phyloP scores from a whole-genome alignment of 164 flowering plant genomes.

The Piper betle region DNA sequence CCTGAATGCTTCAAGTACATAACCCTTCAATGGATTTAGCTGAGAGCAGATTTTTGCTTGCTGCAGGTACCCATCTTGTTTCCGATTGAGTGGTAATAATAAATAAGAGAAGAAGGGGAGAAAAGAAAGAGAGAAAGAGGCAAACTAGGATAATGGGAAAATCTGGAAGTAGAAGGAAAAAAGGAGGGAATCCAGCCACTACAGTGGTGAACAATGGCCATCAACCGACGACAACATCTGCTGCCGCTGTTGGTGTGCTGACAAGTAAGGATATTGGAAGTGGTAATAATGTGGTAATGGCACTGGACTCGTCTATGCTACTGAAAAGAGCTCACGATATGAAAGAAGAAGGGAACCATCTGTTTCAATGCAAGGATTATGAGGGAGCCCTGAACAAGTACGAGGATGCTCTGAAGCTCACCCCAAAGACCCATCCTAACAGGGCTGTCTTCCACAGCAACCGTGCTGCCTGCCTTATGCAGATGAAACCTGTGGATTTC shows the following conservation, averaged over 20 bases:
- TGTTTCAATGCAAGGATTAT: conserved; percentile 75
- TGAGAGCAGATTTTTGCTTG: too few relatives aligned
- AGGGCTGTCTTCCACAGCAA: conserved; percentile 96
- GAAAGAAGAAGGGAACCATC: conserved; percentile 89
- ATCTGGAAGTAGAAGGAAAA: conserved; percentile 73
- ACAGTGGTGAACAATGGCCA: background rate
- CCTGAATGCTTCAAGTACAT: too few relatives aligned
- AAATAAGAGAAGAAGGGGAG: too few relatives aligned
- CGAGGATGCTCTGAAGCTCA: conserved; percentile 73
- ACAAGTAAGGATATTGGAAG: background rate
- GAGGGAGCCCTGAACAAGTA: conserved; percentile 79
- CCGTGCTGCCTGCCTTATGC: conserved; percentile 95
- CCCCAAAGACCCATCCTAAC: conserved; percentile 75
- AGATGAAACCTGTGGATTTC: conserved; percentile 86
- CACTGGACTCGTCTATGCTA: conserved; percentile 58
- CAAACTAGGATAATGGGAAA: conserved; percentile 47
- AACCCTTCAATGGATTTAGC: too few relatives aligned
- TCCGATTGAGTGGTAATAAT: too few relatives aligned
- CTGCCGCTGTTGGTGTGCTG: too few relatives aligned
- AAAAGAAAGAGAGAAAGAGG: too few relatives aligned
- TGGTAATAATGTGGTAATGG: conserved; percentile 9
- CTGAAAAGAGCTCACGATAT: conserved; percentile 86
- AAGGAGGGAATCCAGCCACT: conserved; percentile 21
- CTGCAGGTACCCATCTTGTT: too few relatives aligned
- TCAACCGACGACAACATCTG: conserved; percentile 4